Evolutionary conservation across 495 filamentous ascomycete genomes (phyloP), one percentile per base, ranked within the genome.

Genomic region (Schizothecium vesticola): DNA sequence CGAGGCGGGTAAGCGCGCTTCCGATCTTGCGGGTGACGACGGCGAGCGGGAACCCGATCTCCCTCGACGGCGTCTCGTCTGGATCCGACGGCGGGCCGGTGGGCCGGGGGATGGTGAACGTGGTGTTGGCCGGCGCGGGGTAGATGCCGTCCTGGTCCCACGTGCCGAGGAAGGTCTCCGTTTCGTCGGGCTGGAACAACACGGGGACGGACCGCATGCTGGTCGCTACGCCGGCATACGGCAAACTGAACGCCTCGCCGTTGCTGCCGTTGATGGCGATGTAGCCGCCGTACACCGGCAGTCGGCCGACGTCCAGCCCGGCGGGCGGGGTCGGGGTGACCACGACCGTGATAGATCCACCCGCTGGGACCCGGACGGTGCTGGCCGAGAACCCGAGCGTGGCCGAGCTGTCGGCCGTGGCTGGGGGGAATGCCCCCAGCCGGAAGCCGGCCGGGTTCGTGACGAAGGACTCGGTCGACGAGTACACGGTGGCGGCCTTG

Each of bases 241-340:
- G 82, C 1, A 84, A 66, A 11, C 76, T 75, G 23, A 82, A 72
- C 22, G 74, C 69, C 23, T 79, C 76, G 26, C 79, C 80, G 69
- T 79, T 78, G 3, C 79, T 79, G 64, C 76, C 74, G 61, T 78
- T 82, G 61, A 84, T 33, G 25, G 78, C 73, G 43, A 84, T 80
- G 70, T 80, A 82, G 24, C 82, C 82, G 0, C 79, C 80, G 65
- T 83, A 84, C 5, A 83, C 74, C 8, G 79, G 80, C 55, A 82
- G 71, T 16, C 76, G 79, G 13, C 68, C 64, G 33, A 73, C 63
- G 28, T 81, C 69, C 0, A 82, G 68, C 26, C 62, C 64, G 3
- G 68, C 56, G 21, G 82, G 82, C 12, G 80, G 78, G 25, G 73
- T 77, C 31, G 80, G 72, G 6, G 72, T 76, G 59, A 82, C 78